Evolutionary conservation across 2,329 filamentous ascomycete species (phyloP).

Genomic region (Fusarium floridanum): DNA sequence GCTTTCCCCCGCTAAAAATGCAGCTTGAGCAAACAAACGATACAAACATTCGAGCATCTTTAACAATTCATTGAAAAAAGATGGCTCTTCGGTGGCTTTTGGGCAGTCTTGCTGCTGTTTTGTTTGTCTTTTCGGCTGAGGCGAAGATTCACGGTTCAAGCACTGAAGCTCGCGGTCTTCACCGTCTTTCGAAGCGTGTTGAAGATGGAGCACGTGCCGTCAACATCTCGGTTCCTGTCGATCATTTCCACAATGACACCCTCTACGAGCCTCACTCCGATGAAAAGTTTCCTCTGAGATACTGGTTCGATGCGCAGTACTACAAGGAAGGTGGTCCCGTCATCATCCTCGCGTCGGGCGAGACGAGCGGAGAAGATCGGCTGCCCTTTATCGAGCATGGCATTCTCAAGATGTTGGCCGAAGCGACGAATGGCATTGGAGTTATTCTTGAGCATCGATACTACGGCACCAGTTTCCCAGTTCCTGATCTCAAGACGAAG

Average conservation of each 20-base stretch:
- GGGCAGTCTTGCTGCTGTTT: constrained; percentile 7
- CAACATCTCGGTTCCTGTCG: constrained; percentile 67
- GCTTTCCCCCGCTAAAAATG: constrained; percentile 5
- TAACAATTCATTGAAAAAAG: background rate
- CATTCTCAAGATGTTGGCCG: constrained; percentile 77
- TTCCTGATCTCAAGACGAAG: constrained; percentile 72
- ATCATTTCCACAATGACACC: constrained; percentile 87
- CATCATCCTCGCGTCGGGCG: constrained; percentile 80
- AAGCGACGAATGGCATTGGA: constrained; percentile 79
- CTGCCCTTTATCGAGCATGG: constrained; percentile 82
- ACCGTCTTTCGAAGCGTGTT: constrained; percentile 8
- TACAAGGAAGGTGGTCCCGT: constrained; percentile 85
- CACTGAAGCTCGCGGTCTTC: background rate
- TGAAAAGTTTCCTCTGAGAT: constrained; percentile 77
- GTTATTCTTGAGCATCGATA: constrained; percentile 90
- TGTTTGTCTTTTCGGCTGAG: constrained; percentile 13
- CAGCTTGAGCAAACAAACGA: background rate
- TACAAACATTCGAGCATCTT: constrained; percentile 6
- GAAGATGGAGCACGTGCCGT: constrained; percentile 11
- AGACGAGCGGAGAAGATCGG: constrained; percentile 73
- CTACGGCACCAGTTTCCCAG: constrained; percentile 83
- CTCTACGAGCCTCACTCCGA: constrained; percentile 82
- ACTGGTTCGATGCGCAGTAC: constrained; percentile 84
- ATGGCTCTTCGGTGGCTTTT: constrained; percentile 30
- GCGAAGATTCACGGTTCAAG: background rate